Evolutionary conservation across 352 stramenopile genomes (phyloP), one percentile per base, ranked within the genome.

Genomic region (Pythium utonaiense): DNA sequence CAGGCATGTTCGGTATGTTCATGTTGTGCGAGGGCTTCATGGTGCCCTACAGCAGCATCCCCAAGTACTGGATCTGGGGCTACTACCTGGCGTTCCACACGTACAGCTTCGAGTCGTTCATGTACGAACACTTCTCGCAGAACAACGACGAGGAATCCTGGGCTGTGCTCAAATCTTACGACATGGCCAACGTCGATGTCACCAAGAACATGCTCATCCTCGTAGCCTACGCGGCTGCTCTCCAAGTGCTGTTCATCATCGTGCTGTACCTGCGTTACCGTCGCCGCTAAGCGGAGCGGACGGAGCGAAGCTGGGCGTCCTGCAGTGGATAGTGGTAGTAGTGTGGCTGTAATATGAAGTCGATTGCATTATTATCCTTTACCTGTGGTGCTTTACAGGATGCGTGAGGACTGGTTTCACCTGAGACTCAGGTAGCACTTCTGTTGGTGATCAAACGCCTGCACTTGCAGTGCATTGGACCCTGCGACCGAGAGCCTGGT

Each of bases 11-110:
- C 49, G 88, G 86, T 40, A 89, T 96, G 67, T 91, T 95, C 41
- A 95, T 93, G 78, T 77, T 93, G 14, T 90, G 80, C 50, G 81
- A 94, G 63, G 88, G 86, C n/a, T 95, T 96, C 69, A 88, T 96
- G 72, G 77, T 93, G 44, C 75, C 81, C 12, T 73, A 62, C 28
- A 45, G 66, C 25, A 59, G 70, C 38, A 95, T 96, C 54, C 83
- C 83, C 2, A 42, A 59, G 27, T 91, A 88, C 70, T 89, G 87
- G 74, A 78, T 75, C 34, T 96, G 88, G 88, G 73, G 74, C 38
- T 91, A 96, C 71, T 93, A 95, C 70, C 63, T 94, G 38, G 78
- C 80, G 5, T 95, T 96, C 70, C 87, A 95, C 71, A 91, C 86
- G 22, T 96, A 95, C 65, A 78, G 74, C 53, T 94, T 96, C 68